phyloP scores from a whole-genome alignment of 345 rosid species.

The Sonneratia caseolaris region DNA sequence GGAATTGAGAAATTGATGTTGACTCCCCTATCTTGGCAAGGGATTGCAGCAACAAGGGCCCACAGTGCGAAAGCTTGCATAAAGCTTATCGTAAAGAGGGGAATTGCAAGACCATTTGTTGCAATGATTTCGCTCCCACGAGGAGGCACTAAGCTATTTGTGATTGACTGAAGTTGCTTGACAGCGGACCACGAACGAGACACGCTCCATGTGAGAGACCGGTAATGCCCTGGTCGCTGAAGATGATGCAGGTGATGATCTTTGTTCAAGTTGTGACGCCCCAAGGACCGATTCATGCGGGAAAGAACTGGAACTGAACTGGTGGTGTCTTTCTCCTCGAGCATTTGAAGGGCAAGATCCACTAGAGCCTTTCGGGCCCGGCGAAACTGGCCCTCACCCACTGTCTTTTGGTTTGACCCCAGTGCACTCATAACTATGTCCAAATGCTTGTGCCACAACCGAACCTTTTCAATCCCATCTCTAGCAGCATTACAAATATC shows the following conservation, averaged over 20 bases:
- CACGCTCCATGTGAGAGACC: conserved; percentile 39
- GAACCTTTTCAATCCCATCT: conserved; percentile 31
- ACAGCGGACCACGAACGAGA: conserved; percentile 41
- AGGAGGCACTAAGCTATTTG: conserved; percentile 21
- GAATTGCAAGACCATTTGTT: conserved; percentile 27
- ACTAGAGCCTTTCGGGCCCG: conserved; percentile 32
- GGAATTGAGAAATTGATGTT: conserved; percentile 21
- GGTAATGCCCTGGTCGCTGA: conserved; percentile 19
- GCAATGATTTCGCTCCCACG: conserved; percentile 20
- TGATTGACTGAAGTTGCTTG: conserved; percentile 29
- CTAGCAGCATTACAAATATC: conserved; percentile 32
- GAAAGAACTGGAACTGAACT: conserved; percentile 16
- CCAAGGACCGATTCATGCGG: conserved; percentile 24
- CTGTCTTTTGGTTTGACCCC: conserved; percentile 11
- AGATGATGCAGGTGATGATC: conserved; percentile 6
- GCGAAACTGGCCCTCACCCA: conserved; percentile 27
- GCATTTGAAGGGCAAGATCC: conserved; percentile 28
- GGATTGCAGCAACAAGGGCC: conserved; percentile 36
- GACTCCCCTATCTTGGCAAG: conserved; percentile 35
- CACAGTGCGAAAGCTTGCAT: conserved; percentile 25
- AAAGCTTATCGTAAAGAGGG: conserved; percentile 23
- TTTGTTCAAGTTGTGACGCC: conserved; percentile 7
- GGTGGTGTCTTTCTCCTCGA: conserved; percentile 25
- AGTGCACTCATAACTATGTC: conserved; percentile 31
- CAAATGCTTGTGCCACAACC: conserved; percentile 27